Percentiles rank a stretch among this genome's conserved stretches.
These are phyloP conservation scores for Globisporangium camurandrum DNA, from an alignment of 352 stramenopile genomes.

Conservation along the genomic window DNA sequence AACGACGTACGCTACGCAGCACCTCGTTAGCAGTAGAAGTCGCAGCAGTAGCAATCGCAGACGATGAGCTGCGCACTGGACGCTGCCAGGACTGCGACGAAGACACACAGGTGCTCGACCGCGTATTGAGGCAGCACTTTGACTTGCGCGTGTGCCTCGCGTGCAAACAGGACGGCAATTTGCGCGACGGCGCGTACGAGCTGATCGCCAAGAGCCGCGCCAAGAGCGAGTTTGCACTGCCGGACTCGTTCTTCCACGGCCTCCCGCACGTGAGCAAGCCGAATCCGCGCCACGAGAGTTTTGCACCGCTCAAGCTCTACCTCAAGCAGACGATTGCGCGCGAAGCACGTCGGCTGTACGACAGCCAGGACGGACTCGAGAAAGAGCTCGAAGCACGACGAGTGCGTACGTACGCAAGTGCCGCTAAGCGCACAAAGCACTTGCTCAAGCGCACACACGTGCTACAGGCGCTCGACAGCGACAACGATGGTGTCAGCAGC, in stretches of 20 bases:
- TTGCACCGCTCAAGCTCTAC: conserved; percentile 61
- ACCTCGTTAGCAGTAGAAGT: no score
- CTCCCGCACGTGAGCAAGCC: conserved; percentile 42
- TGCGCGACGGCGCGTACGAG: conserved; percentile 46
- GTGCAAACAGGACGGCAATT: conserved; percentile 53
- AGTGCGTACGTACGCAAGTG: conserved; percentile 36
- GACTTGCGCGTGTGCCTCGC: conserved; percentile 42
- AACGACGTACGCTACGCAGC: not conserved
- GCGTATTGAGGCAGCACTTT: conserved; percentile 42
- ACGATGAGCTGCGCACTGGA: conserved; percentile 22
- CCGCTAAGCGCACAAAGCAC: conserved; percentile 47
- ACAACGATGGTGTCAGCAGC: conserved; percentile 7
- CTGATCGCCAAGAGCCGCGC: conserved; percentile 52
- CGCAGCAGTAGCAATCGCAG: no score
- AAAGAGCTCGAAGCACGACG: conserved; percentile 37
- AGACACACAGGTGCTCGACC: conserved; percentile 40
- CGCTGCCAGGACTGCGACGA: conserved; percentile 42
- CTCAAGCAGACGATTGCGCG: conserved; percentile 40
- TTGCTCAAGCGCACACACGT: conserved; percentile 40
- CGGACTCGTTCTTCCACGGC: conserved; percentile 48
- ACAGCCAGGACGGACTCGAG: conserved; percentile 29
- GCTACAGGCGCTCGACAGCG: conserved; percentile 8
- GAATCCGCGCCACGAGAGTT: conserved; percentile 59
- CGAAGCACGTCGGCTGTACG: conserved; percentile 47
- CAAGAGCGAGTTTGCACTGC: conserved; percentile 47